A percentile compares a stretch with the other conserved stretches of the same genome.
These are phyloP conservation scores for Apiotrichum brassicae DNA, from an alignment of 1,284 basidiomycete genomes.

Conservation along the genomic window DNA sequence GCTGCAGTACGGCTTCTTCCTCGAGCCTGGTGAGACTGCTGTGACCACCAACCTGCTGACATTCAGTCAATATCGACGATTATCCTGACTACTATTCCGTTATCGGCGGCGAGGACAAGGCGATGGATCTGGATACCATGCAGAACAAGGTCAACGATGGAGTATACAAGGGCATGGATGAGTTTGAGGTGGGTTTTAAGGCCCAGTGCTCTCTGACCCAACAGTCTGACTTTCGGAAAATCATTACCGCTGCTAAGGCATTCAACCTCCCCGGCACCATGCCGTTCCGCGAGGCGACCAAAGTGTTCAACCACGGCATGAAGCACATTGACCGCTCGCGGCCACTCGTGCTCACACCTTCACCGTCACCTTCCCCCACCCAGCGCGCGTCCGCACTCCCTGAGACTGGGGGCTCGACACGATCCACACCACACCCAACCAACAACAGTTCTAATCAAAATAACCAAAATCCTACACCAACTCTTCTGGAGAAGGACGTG, in stretches of 20 bases:
- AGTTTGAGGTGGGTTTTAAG: constrained; percentile 34
- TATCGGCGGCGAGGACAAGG: constrained; percentile 44
- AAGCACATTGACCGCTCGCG: constrained; percentile 41
- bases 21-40: constrained; percentile 27
- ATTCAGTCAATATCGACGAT: constrained; percentile 33
- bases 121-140: constrained; percentile 48
- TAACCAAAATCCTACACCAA: too few species aligned
- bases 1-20: constrained; percentile 39
- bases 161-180: constrained; percentile 33
- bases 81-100: constrained; percentile 41
- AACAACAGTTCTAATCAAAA: background rate
- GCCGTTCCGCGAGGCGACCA: constrained; percentile 35
- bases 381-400: constrained; percentile 3
- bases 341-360: constrained; percentile 38
- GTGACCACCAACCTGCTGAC: background rate
- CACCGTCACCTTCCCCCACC: constrained; percentile 28
- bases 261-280: constrained; percentile 42
- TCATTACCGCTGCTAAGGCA: constrained; percentile 36
- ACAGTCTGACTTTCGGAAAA: constrained; percentile 35
- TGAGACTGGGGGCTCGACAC: constrained; percentile 9
- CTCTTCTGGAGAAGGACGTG: constrained; percentile 8
- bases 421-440: constrained; percentile 4
- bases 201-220: background rate
- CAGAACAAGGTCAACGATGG: constrained; percentile 42
- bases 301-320: constrained; percentile 33